A percentile compares a stretch with the other conserved stretches of the same genome.
Conservation (phyloP, 2,329 filamentous ascomycete species). For the Diaporthe caulivora region DNA sequence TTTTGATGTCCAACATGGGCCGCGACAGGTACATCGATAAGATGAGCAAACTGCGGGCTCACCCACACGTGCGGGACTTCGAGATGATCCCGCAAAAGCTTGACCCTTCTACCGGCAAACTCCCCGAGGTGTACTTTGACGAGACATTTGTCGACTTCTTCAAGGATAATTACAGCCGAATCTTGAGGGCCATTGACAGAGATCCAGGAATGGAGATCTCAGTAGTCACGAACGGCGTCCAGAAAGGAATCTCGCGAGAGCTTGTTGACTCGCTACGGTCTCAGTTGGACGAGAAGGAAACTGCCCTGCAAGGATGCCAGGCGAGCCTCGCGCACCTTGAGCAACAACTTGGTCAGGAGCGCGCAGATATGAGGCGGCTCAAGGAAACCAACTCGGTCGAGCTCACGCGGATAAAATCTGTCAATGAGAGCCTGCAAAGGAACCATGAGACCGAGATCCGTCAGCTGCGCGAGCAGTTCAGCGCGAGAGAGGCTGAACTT, state of each 20-base stretch:
- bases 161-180: conserved; percentile 93
- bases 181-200: conserved; percentile 87
- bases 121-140: conserved; percentile 89
- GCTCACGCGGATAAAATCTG: conserved; percentile 56
- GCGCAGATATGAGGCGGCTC: conserved; percentile 76
- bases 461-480: conserved; percentile 56
- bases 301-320: conserved; percentile 60
- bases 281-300: conserved; percentile 80
- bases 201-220: conserved; percentile 90
- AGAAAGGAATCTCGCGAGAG: conserved; percentile 94
- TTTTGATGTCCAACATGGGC: conserved; percentile 82
- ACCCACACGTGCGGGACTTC: conserved; percentile 86
- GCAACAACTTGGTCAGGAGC: conserved; percentile 76
- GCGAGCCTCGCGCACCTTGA: conserved; percentile 60
- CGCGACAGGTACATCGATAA: conserved; percentile 90
- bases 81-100: conserved; percentile 84
- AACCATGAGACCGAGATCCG: conserved; percentile 76
- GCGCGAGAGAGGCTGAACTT: conserved; percentile 58
- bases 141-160: conserved; percentile 90
- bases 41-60: conserved; percentile 80
- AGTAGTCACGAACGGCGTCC: conserved; percentile 80
- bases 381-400: conserved; percentile 71
- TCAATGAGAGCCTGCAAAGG: conserved; percentile 78
- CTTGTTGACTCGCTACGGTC: conserved; percentile 86
- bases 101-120: conserved; percentile 60